Evolutionary conservation across 331 rosid species (phyloP).

Genomic region (Malus hybrid): DNA sequence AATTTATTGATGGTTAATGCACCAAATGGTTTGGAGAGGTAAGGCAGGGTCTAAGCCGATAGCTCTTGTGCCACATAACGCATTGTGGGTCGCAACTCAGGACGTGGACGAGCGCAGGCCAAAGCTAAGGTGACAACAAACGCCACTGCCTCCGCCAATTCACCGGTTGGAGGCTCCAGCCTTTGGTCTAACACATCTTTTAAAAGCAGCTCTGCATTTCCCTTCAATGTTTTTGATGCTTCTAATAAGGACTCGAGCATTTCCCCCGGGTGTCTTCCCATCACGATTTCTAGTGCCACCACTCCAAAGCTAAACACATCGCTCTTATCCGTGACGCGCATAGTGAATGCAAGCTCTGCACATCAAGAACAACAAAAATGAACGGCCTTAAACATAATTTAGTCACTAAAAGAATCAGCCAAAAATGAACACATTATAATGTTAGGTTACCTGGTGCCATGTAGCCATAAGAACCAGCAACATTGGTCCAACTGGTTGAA

Average conservation of each 20-base stretch:
- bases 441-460: constrained; percentile 83
- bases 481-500: constrained; percentile 52
- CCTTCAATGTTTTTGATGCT: constrained; percentile 18
- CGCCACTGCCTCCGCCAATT: constrained; percentile 29
- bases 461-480: constrained; percentile 78
- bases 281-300: constrained; percentile 51
- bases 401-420: background rate
- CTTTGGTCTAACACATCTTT: constrained; percentile 58
- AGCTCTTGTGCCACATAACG: constrained; percentile 57
- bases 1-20: constrained; percentile 33
- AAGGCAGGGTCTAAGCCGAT: constrained; percentile 24
- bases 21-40: constrained; percentile 28
- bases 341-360: constrained; percentile 63
- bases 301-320: constrained; percentile 74
- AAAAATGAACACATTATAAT: background rate
- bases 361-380: background rate
- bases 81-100: constrained; percentile 61
- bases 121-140: constrained; percentile 35
- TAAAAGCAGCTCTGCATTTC: constrained; percentile 23
- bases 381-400: background rate
- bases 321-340: constrained; percentile 45
- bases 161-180: constrained; percentile 34
- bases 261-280: constrained; percentile 69
- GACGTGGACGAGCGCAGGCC: constrained; percentile 43
- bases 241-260: constrained; percentile 18